Conservation (phyloP, 176 grass and related monocot species). For the Alopecurus myosuroides region DNA sequence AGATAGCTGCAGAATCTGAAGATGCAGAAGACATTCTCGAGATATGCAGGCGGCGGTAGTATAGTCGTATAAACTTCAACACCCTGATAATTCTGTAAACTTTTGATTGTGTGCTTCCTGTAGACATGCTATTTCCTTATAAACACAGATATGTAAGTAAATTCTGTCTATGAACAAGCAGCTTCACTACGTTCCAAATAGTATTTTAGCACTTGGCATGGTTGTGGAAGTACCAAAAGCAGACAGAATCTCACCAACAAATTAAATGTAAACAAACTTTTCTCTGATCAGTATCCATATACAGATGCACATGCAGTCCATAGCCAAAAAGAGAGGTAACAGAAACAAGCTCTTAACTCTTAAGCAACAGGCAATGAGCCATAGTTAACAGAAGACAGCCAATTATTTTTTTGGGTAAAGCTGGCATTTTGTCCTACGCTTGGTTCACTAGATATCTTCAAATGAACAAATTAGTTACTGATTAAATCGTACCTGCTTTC, state of each 20-base stretch:
- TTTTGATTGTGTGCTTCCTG: constrained; percentile 18
- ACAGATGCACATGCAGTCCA: background rate
- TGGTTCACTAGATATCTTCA: background rate
- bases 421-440: background rate
- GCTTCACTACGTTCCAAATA: background rate
- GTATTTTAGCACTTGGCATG: background rate
- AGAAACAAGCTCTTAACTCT: constrained; percentile 16
- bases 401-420: constrained; percentile 8
- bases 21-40: constrained; percentile 48
- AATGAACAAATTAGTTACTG: background rate
- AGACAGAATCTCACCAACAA: constrained; percentile 8
- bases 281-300: constrained; percentile 6
- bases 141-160: constrained; percentile 6
- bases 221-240: background rate
- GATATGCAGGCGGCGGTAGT: constrained; percentile 7
- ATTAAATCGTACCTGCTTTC: background rate
- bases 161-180: background rate
- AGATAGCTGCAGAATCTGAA: constrained; percentile 59
- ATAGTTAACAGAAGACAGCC: constrained; percentile 4
- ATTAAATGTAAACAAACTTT: background rate
- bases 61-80: constrained; percentile 18
- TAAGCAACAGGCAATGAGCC: background rate
- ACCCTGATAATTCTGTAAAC: constrained; percentile 13
- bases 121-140: constrained; percentile 29
- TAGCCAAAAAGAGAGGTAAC: constrained; percentile 1